phyloP scores from a whole-genome alignment of 2,329 filamentous ascomycete species.

The Amauroascus verrucosus region DNA sequence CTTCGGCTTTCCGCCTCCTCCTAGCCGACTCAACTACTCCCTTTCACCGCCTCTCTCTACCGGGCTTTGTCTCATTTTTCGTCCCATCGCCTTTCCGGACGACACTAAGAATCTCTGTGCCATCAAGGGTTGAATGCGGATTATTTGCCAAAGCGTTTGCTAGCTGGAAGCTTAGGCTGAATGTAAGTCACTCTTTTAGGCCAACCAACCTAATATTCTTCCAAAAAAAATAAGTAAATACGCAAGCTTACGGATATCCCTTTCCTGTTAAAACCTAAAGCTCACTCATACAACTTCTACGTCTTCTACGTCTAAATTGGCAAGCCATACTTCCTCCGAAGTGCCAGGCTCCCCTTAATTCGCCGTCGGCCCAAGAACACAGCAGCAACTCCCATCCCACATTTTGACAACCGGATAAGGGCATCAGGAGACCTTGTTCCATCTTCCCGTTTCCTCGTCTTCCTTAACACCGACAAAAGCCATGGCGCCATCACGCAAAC shows the following conservation, averaged over 20 bases:
- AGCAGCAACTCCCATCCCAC: neutral
- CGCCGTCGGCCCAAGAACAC: no score
- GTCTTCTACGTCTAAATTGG: no score
- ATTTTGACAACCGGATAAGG: no score
- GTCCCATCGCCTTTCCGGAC: neutral
- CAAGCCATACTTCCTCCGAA: no score
- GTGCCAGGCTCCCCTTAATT: no score
- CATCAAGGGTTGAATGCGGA: neutral
- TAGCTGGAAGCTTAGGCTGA: neutral
- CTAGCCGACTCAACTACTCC: neutral
- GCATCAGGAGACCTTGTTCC: neutral
- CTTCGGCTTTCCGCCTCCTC: neutral
- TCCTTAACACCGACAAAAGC: neutral
- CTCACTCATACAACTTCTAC: no score
- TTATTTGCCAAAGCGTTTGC: neutral
- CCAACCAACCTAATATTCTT: no score
- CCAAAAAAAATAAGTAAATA: no score
- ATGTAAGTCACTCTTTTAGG: neutral
- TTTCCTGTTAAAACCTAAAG: no score
- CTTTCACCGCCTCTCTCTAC: constrained; percentile 1
- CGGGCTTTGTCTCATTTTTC: neutral
- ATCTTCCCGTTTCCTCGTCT: neutral
- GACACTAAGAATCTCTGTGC: neutral
- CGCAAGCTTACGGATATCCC: no score
- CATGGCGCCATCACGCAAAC: constrained; percentile 43